phyloP scores from a whole-genome alignment of 306 rosid species.

The Prunus padus region DNA sequence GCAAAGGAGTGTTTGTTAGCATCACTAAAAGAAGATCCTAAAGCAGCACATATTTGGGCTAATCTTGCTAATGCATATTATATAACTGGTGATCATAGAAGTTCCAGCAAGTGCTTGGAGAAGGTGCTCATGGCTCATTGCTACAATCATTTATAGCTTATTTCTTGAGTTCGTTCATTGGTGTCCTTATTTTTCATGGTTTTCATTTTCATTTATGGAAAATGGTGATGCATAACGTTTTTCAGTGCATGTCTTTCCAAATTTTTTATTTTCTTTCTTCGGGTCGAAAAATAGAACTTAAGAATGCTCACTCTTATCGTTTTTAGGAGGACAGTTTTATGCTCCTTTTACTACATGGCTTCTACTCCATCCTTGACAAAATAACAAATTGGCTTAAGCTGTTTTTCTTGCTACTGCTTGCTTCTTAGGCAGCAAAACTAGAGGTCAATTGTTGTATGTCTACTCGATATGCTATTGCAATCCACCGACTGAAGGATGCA shows the following conservation, averaged over 20 bases:
- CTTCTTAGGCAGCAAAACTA: constrained; percentile 75
- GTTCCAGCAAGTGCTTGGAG: constrained; percentile 93
- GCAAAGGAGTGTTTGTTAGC: constrained; percentile 93
- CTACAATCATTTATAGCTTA: constrained; percentile 44
- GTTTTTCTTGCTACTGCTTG: constrained; percentile 26
- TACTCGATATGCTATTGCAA: constrained; percentile 80
- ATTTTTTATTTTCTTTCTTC: not conserved
- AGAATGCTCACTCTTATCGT: not conserved
- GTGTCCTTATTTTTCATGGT: constrained; percentile 34
- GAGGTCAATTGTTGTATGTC: constrained; percentile 96
- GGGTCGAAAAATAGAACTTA: not conserved
- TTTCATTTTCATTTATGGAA: constrained; percentile 19
- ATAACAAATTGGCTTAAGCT: not conserved
- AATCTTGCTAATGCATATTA: constrained; percentile 84
- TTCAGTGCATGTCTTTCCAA: not conserved
- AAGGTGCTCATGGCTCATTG: constrained; percentile 78
- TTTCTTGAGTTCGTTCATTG: constrained; percentile 53
- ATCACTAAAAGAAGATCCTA: constrained; percentile 72
- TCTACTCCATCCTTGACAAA: not conserved
- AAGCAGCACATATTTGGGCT: constrained; percentile 90
- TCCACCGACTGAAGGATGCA: constrained; percentile 84
- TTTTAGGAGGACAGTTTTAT: not conserved
- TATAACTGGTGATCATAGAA: constrained; percentile 76
- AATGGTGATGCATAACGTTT: not conserved
- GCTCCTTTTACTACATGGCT: not conserved